Percentiles rank a stretch among this genome's conserved stretches.
Evolutionary conservation across 2,329 filamentous ascomycete genomes (phyloP).

Genomic region (Colletotrichum spaethianum): DNA sequence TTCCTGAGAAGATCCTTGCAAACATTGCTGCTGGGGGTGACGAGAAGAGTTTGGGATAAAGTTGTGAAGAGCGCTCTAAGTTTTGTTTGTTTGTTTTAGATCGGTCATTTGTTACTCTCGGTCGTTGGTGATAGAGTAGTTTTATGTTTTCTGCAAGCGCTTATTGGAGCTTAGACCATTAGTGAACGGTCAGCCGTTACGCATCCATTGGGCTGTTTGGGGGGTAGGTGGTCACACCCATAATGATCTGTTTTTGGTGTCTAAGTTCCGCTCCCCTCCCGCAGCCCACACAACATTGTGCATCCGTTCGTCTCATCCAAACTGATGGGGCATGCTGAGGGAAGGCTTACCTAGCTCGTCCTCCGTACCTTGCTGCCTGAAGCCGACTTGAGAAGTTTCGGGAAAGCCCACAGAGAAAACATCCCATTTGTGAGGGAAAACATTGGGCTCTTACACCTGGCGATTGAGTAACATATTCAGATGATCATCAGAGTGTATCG

Average conservation of each 20-base stretch:
- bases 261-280: not conserved
- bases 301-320: not conserved
- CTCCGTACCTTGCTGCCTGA: not conserved
- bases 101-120: not conserved
- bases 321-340: not conserved
- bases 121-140: not conserved
- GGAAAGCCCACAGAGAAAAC: too few species aligned
- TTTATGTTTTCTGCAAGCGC: not conserved
- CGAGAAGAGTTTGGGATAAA: not conserved
- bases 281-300: not conserved
- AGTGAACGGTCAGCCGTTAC: not conserved
- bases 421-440: not conserved
- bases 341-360: not conserved
- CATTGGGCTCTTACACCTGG: not conserved
- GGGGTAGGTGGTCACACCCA: not conserved
- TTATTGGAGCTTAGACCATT: not conserved
- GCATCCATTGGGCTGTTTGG: not conserved
- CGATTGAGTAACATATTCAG: too few species aligned
- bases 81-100: not conserved
- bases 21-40: too few species aligned
- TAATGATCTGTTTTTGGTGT: not conserved
- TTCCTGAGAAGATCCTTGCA: not conserved
- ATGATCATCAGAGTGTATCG: too few species aligned
- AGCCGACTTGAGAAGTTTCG: not conserved
- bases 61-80: not conserved